phyloP scores from a whole-genome alignment of 352 stramenopile species.

The Phytophthora sp. region DNA sequence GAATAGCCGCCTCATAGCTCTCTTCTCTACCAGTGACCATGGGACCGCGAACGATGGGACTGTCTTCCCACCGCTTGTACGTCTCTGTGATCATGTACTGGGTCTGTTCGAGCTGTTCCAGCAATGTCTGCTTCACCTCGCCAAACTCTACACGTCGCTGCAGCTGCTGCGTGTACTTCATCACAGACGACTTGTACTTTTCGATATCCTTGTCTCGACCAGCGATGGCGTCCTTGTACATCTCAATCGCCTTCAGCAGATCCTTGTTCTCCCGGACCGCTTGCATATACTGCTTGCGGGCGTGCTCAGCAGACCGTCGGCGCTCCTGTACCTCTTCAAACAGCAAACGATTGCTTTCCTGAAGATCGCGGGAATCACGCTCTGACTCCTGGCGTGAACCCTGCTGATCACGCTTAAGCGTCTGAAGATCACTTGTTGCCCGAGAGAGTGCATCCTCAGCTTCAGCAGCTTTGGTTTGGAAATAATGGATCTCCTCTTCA shows the following conservation, averaged over 20 bases:
- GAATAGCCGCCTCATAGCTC: constrained; percentile 30
- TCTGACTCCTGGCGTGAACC: constrained; percentile 2
- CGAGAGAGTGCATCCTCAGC: constrained; percentile 43
- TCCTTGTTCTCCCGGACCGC: constrained; percentile 73
- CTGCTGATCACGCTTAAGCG: constrained; percentile 30
- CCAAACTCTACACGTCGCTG: constrained; percentile 57
- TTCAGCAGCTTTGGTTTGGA: constrained; percentile 38
- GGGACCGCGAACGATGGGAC: constrained; percentile 39
- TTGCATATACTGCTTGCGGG: constrained; percentile 63
- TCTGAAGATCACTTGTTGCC: constrained; percentile 38
- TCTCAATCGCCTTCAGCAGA: constrained; percentile 60
- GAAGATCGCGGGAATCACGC: constrained; percentile 50
- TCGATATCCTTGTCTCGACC: constrained; percentile 75
- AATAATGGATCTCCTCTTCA: constrained; percentile 50
- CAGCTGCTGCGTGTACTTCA: constrained; percentile 60
- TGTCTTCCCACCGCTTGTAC: constrained; percentile 77
- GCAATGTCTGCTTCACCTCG: constrained; percentile 74
- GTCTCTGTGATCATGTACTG: constrained; percentile 81
- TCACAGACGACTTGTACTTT: constrained; percentile 54
- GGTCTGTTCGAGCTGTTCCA: constrained; percentile 79
- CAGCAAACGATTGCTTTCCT: constrained; percentile 74
- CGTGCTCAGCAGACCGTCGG: constrained; percentile 51
- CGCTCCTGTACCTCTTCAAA: constrained; percentile 66
- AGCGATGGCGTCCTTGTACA: constrained; percentile 66
- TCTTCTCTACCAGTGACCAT: constrained; percentile 10